Base-by-base conservation (phyloP, 1,139 yeast genomes). In the Tardiomyces digboiensis region DNA sequence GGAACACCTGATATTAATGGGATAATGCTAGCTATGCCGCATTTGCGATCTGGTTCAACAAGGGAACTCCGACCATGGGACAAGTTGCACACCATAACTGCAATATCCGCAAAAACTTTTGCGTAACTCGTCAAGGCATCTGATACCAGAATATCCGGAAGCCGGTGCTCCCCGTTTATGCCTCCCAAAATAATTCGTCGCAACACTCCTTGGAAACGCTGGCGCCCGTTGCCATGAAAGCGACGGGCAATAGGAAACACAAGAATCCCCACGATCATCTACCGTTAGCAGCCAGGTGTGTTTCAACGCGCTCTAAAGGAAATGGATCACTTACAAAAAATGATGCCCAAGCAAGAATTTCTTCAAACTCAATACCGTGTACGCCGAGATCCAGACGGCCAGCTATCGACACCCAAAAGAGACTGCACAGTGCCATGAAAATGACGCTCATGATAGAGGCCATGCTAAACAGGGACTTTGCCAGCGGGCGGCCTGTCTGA, bases 181-280 rank as follows among this genome's bases (percentile, higher is more conserved):
- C 36, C 36, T 44, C 83, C 80, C 43, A 85, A 55, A 0, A 87
- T 85, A 59, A 80, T 82, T 12, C 84, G 69, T 57, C 82, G 87
- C 0, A 95, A 85, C 1, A 91, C 82, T 43, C 36, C 88, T 95
- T 47, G 85, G 19, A 14, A 33, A 4, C 19, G 83, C 22, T 85
- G 78, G 56, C 96, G 69, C 36, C 57, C 51, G 2, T 73, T 70
- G 21, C 64, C 53, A 52, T 82, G 79, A 48, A 83, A 75, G 10
- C 69, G 66, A 5, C 93, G 87, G 55, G 41, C 39, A 61, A 53
- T 12, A 7, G 60, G 59, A 22, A 47, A 50, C 19, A 65, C 33
- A 12, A 67, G 47, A 12, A 59, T 50, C 5, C 54, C 51, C 19
- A 61, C 40, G 5, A 64, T 50, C 29, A 62, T 3, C 37, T 33